A percentile compares a stretch with the other conserved stretches of the same genome.
phyloP scores from a whole-genome alignment of 2,329 filamentous ascomycete species.

The Scleromitrula shiraiana region DNA sequence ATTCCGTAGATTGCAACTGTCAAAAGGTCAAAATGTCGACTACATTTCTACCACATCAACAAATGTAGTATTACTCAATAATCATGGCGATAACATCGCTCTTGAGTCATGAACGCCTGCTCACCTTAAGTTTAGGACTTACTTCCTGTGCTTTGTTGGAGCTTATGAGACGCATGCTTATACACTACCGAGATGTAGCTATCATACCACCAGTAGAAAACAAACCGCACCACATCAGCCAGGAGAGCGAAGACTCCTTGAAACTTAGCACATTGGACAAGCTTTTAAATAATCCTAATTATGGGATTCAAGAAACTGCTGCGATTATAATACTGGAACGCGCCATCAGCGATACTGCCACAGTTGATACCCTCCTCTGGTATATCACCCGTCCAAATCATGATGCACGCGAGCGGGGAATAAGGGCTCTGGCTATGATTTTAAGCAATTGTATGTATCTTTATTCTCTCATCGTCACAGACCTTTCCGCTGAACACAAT shows the following conservation, averaged over 20 bases:
- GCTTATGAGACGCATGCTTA: slow-evolving; percentile 50
- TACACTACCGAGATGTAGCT: slow-evolving; percentile 53
- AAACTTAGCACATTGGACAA: slow-evolving; percentile 58
- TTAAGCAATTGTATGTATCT: slow-evolving; percentile 38
- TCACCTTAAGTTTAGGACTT: slow-evolving; percentile 31
- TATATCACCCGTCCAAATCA: slow-evolving; percentile 53
- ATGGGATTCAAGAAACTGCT: slow-evolving; percentile 62
- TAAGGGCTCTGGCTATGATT: slow-evolving; percentile 49
- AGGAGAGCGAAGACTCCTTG: slow-evolving; percentile 67
- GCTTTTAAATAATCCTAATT: slow-evolving; percentile 62
- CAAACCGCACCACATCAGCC: slow-evolving; percentile 65
- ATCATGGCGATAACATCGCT: slow-evolving; percentile 27
- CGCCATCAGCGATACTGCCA: slow-evolving; percentile 49
- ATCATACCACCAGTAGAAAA: slow-evolving; percentile 57
- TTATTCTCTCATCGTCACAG: neutral
- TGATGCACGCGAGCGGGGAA: slow-evolving; percentile 47
- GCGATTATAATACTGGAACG: slow-evolving; percentile 49
- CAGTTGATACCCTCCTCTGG: slow-evolving; percentile 44
- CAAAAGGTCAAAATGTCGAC: too few species aligned
- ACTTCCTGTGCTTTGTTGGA: slow-evolving; percentile 51
- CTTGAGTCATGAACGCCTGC: slow-evolving; percentile 22
- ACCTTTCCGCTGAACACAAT: neutral
- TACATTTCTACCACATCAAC: too few species aligned
- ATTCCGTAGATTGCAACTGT: too few species aligned
- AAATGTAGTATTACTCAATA: slow-evolving; percentile 10